These are phyloP conservation scores for Phytophthora sansomeana DNA, from an alignment of 352 stramenopile genomes.

Conservation along the genomic window DNA sequence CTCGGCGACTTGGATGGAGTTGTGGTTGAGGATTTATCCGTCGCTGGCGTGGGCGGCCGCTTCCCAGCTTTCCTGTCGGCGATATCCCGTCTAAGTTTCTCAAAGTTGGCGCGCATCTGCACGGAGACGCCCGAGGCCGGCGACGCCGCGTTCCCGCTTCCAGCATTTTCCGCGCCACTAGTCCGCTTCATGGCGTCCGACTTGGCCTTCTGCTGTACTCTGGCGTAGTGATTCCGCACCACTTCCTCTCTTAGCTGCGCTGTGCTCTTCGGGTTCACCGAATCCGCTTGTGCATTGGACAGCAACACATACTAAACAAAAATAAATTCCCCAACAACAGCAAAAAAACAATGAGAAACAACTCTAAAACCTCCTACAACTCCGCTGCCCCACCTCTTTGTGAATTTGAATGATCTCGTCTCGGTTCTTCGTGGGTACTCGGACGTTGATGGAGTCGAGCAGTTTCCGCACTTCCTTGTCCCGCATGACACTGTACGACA, in stretches of 20 bases:
- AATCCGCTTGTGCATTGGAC: conserved; percentile 83
- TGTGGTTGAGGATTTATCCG: conserved; percentile 18
- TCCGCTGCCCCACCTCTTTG: conserved; percentile 71
- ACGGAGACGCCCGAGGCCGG: conserved; percentile 47
- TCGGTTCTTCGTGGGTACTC: conserved; percentile 64
- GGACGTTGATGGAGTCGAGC: conserved; percentile 73
- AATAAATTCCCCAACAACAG: conserved; percentile 6
- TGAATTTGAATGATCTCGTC: conserved; percentile 91
- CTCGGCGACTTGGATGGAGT: conserved; percentile 28
- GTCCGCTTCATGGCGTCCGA: conserved; percentile 43
- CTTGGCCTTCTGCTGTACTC: conserved; percentile 71
- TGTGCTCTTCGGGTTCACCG: conserved; percentile 73
- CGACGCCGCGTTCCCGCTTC: conserved; percentile 35
- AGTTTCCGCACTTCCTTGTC: conserved; percentile 85
- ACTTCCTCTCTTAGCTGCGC: conserved; percentile 76
- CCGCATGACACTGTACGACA: conserved; percentile 89
- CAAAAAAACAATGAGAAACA: background rate
- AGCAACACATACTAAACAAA: conserved; percentile 74
- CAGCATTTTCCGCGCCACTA: conserved; percentile 29
- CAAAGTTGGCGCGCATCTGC: conserved; percentile 81
- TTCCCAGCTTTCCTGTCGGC: conserved; percentile 62
- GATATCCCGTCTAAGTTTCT: conserved; percentile 75
- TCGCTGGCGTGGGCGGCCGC: conserved; percentile 22
- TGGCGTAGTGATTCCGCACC: conserved; percentile 66
- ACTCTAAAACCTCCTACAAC: background rate